Base-by-base conservation (phyloP, 345 rosid species). In the Citrus maxima region DNA sequence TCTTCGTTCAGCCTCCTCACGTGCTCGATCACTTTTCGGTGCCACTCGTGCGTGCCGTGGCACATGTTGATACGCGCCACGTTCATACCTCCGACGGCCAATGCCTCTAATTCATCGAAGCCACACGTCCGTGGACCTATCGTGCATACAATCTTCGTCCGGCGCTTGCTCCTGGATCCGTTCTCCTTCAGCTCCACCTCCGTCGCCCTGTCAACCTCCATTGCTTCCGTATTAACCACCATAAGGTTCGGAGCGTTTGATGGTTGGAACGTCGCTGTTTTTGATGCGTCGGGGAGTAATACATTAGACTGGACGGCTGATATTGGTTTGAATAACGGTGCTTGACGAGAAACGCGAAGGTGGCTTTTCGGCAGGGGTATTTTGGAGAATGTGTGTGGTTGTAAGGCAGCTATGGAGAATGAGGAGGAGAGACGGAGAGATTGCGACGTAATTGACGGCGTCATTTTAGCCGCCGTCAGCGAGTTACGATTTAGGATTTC, bases 21-120 rank as follows among this genome's bases (percentile, higher is more conserved):
- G 35, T 87, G 87, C 68, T 86, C 89, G 63, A 91, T 91, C 34
- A 91, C 90, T 60, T 78, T 49, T 18, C 89, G 79, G 73, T 91
- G 93, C 92, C 95, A 91, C 67, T 88, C 90, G 16, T 75, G 88
- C 3, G 88, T 85, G 22, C 93, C 91, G 67, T 91, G 89, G 67
- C 95, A 91, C 92, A 89, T 88, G 74, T 89, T 91, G 76, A 89
- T 74, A 69, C 95, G 81, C 59, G 90, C 95, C 79, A 91, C 91
- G 28, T 89, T 89, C 95, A 88, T 88, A 10, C 95, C 93, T 2
- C 93, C 93, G 14, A 88, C 85, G 16, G 90, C 89, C 66, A 91
- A 79, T 24, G 90, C 91, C 85, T 91, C 91, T 64, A 89, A 83
- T 80, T 88, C 90, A 77, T 89, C 89, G 74, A 84, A 86, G 25